These are phyloP conservation scores for Corniculantispora saksenae DNA, from an alignment of 2,329 filamentous ascomycete species.

Conservation along the genomic window DNA sequence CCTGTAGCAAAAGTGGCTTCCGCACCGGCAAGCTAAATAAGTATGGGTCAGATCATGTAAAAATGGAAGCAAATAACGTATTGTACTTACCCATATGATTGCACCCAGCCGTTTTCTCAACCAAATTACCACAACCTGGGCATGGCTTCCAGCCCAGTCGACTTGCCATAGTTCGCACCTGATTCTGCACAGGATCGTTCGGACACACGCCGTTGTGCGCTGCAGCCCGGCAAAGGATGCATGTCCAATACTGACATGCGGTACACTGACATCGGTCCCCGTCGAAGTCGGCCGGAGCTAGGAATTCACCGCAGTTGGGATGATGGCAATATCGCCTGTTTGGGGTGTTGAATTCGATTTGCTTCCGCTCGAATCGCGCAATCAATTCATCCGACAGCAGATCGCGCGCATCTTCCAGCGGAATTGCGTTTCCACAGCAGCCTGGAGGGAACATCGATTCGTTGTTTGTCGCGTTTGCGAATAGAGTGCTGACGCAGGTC, in stretches of 20 bases:
- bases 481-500: not conserved
- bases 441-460: not conserved
- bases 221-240: not conserved
- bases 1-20: conserved; percentile 6
- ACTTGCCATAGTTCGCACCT: not conserved
- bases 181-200: not conserved
- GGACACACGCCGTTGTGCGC: not conserved
- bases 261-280: not conserved
- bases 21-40: conserved; percentile 42
- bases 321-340: not conserved
- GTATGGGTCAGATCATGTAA: not conserved
- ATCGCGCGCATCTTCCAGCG: not conserved
- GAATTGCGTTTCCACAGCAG: conserved; percentile 5
- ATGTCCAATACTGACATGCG: not conserved
- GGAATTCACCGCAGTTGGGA: not conserved
- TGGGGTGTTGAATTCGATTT: not conserved
- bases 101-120: conserved; percentile 39
- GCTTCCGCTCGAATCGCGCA: not conserved
- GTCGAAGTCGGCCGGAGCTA: not conserved
- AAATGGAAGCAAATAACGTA: not conserved
- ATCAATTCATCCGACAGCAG: not conserved
- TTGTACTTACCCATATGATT: conserved; percentile 54
- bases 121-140: not conserved
- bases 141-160: not conserved
- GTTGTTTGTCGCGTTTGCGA: not conserved